Evolutionary conservation across 2,329 filamentous ascomycete genomes (phyloP), one percentile per base, ranked within the genome.

Genomic region (Cladosporium austrohemisphaericum): DNA sequence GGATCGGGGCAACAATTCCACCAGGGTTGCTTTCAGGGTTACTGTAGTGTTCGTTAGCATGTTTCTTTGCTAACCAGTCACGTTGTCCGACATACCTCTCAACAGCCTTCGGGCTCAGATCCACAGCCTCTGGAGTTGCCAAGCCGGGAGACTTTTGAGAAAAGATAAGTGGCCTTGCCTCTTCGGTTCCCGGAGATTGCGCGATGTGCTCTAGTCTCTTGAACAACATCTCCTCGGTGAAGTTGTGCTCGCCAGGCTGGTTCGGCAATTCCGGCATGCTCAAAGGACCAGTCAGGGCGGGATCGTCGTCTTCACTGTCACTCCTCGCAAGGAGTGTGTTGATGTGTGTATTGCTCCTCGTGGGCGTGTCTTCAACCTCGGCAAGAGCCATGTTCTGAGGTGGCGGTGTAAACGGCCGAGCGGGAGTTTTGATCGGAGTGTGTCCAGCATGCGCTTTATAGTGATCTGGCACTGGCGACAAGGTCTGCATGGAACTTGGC

Each of bases 241-340:
- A 67, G 52, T 66, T 66, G 13, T 56, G 57, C 16, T 59, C 60
- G n/a, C 59, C 56, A 2, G 65, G 64, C 18, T 56, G 49, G 41
- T 62, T 56, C 1, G 65, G 65, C 25, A 68, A 54, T 37, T 65
- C 64, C 2, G 65, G 65, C 58, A 68, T 61, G 43, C 62, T 62
- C 37, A 68, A 38, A 22, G 65, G 65, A 4, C 65, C 65, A 20
- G 54, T 65, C n/a, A 68, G 43, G 2, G 53, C 53, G 3, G 52
- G 45, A 33, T 67, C 65, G 23, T 66, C 63, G 6, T 66, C 64
- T 10, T 60, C 56, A 32, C 60, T 59, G 23, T 57, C 59, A 36
- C 52, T 57, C 31, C 55, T 52, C 0, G 59, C 54, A 32, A 67
- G 54, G 32, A 60, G 51, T 11, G 57, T 51, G 48, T 68, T 68